These are phyloP conservation scores for Xenoacremonium recifei DNA, from an alignment of 2,329 filamentous ascomycete genomes.

Conservation along the genomic window DNA sequence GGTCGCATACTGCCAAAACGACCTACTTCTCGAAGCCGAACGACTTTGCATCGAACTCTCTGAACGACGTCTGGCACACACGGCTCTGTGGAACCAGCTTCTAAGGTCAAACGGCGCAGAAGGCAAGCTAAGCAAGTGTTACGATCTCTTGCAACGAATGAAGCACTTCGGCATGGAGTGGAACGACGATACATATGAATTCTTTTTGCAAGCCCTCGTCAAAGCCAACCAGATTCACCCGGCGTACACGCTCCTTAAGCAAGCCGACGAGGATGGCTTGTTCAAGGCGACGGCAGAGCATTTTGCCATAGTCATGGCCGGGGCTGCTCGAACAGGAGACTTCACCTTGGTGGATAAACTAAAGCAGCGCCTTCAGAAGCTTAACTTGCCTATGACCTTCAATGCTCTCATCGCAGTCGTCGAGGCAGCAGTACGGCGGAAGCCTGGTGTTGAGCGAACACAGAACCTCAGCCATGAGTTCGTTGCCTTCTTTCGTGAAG, in stretches of 20 bases:
- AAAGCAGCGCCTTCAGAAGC: slow-evolving; percentile 41
- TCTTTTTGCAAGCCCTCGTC: slow-evolving; percentile 48
- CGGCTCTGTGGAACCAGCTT: slow-evolving; percentile 76
- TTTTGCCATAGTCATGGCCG: slow-evolving; percentile 53
- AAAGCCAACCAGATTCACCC: slow-evolving; percentile 48
- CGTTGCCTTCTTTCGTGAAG: slow-evolving; percentile 26
- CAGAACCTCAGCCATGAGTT: slow-evolving; percentile 27
- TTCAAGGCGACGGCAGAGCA: slow-evolving; percentile 49
- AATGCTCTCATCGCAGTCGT: slow-evolving; percentile 42
- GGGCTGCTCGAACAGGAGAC: slow-evolving; percentile 46
- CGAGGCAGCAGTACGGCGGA: slow-evolving; percentile 28
- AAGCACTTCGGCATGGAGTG: slow-evolving; percentile 44
- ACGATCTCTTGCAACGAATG: slow-evolving; percentile 50
- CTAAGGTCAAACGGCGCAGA: slow-evolving; percentile 66
- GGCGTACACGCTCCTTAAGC: slow-evolving; percentile 47
- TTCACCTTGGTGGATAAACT: slow-evolving; percentile 41
- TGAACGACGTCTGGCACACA: slow-evolving; percentile 48
- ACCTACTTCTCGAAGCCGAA: slow-evolving; percentile 35
- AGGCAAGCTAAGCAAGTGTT: slow-evolving; percentile 50
- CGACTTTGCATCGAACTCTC: slow-evolving; percentile 49
- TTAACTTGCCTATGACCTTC: slow-evolving; percentile 41
- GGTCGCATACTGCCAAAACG: slow-evolving; percentile 58
- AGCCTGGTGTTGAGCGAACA: slow-evolving; percentile 22
- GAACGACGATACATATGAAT: slow-evolving; percentile 48
- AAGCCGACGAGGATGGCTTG: slow-evolving; percentile 40